Base-by-base conservation (phyloP, 352 stramenopile species). In the Phytophthora tentaculata region DNA sequence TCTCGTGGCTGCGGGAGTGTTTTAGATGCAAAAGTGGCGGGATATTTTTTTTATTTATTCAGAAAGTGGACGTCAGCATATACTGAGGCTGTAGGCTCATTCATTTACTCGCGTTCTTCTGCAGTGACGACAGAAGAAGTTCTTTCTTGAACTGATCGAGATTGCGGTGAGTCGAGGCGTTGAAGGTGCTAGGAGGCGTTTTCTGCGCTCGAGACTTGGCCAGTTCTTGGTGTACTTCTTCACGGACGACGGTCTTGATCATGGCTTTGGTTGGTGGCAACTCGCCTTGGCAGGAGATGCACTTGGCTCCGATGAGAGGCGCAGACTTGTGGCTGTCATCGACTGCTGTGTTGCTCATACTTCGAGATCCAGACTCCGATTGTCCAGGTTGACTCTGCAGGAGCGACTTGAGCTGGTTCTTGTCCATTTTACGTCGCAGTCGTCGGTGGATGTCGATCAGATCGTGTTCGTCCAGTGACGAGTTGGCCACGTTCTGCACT, bases 141-240 rank as follows among this genome's bases (percentile, higher is more conserved):
- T 90, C 83, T 49, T 80, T 87, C 71, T 92, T 91, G 71, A 90
- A 83, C 26, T 81, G 77, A 22, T 91, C 84, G 60, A 92, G 73
- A 48, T 63, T 89, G 23, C 83, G 81, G 56, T 90, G 74, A 35
- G 71, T 89, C 2, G 86, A 92, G 10, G 56, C 73, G 20, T 79
- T 86, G 48, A 91, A 94, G 1, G 56, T 53, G 10, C 69, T 28
- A 32, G 56, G 32, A 1, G 64, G 50, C 12, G 56, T 23, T 45
- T 81, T 76, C 26, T 85, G 71, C 5, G 74, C 69, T 22, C 86
- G 73, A 14, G 71, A 61, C 56, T 84, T 90, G 28, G 80, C 79
- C 4, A 94, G 70, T 66, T 92, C 79, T 7, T 85, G 73, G 26
- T 89, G 77, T 1, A 89, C 79, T 76, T 92, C 80, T 22, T 88